phyloP scores from a whole-genome alignment of 371 early-diverging fungal species.

The Smittium mucronatum region DNA sequence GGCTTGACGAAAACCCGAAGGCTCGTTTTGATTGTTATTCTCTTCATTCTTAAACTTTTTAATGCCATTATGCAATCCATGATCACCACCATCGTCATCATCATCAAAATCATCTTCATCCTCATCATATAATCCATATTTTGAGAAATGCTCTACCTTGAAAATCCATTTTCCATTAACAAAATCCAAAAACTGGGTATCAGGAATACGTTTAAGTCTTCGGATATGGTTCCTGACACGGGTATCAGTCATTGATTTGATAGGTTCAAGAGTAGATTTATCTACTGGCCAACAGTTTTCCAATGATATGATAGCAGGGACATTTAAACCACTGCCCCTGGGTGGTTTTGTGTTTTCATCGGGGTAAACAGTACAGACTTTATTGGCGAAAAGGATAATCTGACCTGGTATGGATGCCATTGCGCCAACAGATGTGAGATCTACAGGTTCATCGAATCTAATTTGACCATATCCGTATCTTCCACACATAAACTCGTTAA shows the following conservation, averaged over 20 bases:
- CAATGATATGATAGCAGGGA: constrained; percentile 65
- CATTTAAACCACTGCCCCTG: constrained; percentile 76
- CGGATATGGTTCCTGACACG: constrained; percentile 52
- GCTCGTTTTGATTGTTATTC: background rate
- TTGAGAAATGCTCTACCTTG: constrained; percentile 72
- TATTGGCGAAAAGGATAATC: constrained; percentile 55
- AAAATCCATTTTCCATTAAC: constrained; percentile 75
- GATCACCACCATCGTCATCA: constrained; percentile 28
- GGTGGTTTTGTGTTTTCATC: constrained; percentile 62
- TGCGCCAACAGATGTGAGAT: constrained; percentile 48
- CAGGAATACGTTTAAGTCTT: constrained; percentile 47
- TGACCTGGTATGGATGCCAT: constrained; percentile 65
- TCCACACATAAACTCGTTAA: constrained; percentile 61
- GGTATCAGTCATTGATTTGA: constrained; percentile 53
- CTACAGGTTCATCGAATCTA: constrained; percentile 62
- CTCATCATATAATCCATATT: constrained; percentile 50
- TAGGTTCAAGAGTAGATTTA: constrained; percentile 51
- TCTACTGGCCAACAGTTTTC: constrained; percentile 69
- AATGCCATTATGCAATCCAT: constrained; percentile 16
- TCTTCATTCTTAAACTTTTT: background rate
- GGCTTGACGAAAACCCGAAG: constrained; percentile 29
- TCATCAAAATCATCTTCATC: constrained; percentile 33
- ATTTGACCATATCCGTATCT: constrained; percentile 60
- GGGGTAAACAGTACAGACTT: constrained; percentile 67
- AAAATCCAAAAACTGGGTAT: constrained; percentile 67